phyloP scores from a whole-genome alignment of 192 early-diverging fungal genomes.

The Rhizophlyctis rosea region DNA sequence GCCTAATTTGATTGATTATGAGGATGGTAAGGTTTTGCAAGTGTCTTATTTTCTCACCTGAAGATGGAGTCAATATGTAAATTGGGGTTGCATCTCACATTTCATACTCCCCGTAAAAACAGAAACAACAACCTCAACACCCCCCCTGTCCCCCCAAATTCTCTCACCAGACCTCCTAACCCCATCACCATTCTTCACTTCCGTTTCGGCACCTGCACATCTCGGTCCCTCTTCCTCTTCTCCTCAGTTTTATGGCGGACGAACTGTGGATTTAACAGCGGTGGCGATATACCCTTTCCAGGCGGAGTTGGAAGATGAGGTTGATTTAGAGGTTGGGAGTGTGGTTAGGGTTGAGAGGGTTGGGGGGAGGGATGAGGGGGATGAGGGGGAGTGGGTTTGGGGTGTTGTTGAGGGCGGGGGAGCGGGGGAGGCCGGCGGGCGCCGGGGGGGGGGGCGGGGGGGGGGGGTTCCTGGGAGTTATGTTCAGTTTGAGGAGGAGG shows the following conservation, averaged over 20 bases:
- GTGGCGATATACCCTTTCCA: constrained; percentile 42
- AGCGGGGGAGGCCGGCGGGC: constrained; percentile 34
- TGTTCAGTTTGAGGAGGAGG: constrained; percentile 15
- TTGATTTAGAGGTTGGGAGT: constrained; percentile 34
- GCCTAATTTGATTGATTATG: no score
- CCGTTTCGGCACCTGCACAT: constrained; percentile 1
- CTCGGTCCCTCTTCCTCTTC: neutral
- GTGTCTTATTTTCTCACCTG: no score
- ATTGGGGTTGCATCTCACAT: neutral
- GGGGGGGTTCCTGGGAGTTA: constrained; percentile 39
- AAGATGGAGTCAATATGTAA: no score
- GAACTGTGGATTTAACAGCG: constrained; percentile 21
- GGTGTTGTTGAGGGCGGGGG: constrained; percentile 10
- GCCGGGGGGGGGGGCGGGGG: constrained; percentile 17
- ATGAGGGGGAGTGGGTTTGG: constrained; percentile 15
- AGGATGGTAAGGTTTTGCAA: no score
- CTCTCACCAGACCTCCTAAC: neutral
- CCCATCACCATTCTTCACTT: neutral
- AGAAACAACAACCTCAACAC: neutral
- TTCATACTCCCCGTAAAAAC: neutral
- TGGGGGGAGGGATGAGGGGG: no score
- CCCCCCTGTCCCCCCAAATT: neutral
- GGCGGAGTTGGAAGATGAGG: constrained; percentile 36
- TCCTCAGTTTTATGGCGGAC: neutral
- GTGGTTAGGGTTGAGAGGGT: constrained; percentile 11